Percentiles rank a stretch among this genome's conserved stretches.
These are phyloP conservation scores for Mucor piriformis DNA, from an alignment of 371 early-diverging fungal genomes.

Conservation along the genomic window DNA sequence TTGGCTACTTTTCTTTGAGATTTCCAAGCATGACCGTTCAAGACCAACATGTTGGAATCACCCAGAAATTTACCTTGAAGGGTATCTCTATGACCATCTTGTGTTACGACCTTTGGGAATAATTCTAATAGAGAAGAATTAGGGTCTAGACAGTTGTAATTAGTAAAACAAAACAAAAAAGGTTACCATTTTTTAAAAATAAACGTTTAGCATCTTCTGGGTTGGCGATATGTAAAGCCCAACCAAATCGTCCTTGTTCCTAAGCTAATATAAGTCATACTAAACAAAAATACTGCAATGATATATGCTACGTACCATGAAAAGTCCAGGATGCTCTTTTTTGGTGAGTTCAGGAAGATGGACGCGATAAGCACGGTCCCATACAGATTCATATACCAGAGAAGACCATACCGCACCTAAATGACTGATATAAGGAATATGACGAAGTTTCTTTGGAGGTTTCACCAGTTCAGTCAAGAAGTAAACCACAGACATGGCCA, in stretches of 20 bases:
- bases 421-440: neutral
- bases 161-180: too few relatives aligned
- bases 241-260: neutral
- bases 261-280: neutral
- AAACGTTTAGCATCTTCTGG: constrained; percentile 12
- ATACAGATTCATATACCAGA: neutral
- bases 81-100: neutral
- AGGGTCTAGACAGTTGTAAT: too few relatives aligned
- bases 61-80: neutral
- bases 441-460: constrained; percentile 1
- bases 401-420: neutral
- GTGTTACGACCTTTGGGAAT: constrained; percentile 3
- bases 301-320: constrained; percentile 9
- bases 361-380: neutral
- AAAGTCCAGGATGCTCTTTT: neutral
- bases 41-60: constrained; percentile 6
- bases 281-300: too few relatives aligned
- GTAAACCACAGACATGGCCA: neutral
- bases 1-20: constrained; percentile 29
- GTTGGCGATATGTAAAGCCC: neutral
- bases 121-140: too few relatives aligned
- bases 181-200: constrained; percentile 5
- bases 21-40: constrained; percentile 24
- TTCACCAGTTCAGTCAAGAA: neutral
- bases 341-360: neutral